Percentiles rank a stretch among this genome's conserved stretches.
phyloP scores from a whole-genome alignment of 306 rosid genomes.

The Quillaja saponaria region DNA sequence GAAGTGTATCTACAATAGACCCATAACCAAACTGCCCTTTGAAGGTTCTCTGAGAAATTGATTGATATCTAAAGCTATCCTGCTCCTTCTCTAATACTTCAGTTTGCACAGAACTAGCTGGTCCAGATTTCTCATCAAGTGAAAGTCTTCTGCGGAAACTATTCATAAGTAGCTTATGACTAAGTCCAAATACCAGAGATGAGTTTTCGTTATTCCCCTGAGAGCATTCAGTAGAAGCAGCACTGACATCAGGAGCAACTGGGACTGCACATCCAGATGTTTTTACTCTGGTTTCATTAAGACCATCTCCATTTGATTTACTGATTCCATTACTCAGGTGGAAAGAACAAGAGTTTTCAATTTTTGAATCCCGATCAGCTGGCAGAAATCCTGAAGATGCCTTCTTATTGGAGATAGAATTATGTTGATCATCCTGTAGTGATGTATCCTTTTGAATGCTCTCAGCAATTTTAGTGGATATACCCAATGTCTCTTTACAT shows the following conservation, averaged over 20 bases:
- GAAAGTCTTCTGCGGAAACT: conserved; percentile 63
- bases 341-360: conserved; percentile 30
- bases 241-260: conserved; percentile 38
- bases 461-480: conserved; percentile 31
- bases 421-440: conserved; percentile 37
- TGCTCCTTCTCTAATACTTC: conserved; percentile 51
- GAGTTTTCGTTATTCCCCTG: conserved; percentile 50
- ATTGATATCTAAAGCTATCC: conserved; percentile 31
- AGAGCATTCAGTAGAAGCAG: conserved; percentile 35
- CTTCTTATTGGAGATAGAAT: conserved; percentile 35
- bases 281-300: conserved; percentile 29
- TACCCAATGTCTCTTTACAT: conserved; percentile 30
- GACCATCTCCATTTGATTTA: conserved; percentile 31
- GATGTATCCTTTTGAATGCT: conserved; percentile 35
- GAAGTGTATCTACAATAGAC: conserved; percentile 53
- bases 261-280: conserved; percentile 44
- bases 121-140: conserved; percentile 48
- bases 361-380: conserved; percentile 11
- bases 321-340: conserved; percentile 33
- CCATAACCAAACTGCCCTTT: conserved; percentile 45
- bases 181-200: conserved; percentile 64
- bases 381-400: conserved; percentile 21
- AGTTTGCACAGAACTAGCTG: conserved; percentile 43
- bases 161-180: conserved; percentile 68
- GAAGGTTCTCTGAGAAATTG: conserved; percentile 40